These are phyloP conservation scores for Colletotrichum tofieldiae DNA, from an alignment of 2,329 filamentous ascomycete genomes.

Conservation along the genomic window DNA sequence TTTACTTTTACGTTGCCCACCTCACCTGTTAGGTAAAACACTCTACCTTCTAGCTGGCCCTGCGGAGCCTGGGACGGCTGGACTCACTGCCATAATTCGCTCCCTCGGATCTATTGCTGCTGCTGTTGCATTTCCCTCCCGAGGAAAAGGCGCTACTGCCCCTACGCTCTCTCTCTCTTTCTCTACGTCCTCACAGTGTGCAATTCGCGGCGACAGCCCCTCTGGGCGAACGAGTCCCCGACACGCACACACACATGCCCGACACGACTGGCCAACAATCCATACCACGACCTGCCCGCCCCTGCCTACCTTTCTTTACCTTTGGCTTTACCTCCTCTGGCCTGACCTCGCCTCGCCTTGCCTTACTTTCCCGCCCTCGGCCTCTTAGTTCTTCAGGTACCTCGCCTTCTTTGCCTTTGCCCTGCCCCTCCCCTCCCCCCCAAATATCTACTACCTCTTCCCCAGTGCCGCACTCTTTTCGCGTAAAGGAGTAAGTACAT, in stretches of 20 bases:
- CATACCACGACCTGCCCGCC: constrained; percentile 1
- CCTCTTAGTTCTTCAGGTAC: constrained; percentile 9
- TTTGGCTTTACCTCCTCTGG: constrained; percentile 7
- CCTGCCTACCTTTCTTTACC: constrained; percentile 16
- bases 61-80: neutral
- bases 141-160: neutral
- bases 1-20: neutral
- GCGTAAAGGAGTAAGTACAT: constrained; percentile 24
- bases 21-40: neutral
- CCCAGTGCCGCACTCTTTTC: constrained; percentile 19
- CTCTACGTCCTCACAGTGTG: neutral
- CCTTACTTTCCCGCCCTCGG: constrained; percentile 5
- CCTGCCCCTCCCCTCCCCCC: neutral
- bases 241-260: neutral
- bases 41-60: neutral
- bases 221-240: constrained; percentile 5
- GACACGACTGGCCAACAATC: constrained; percentile 2
- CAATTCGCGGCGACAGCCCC: neutral
- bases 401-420: neutral
- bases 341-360: constrained; percentile 15
- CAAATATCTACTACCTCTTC: neutral
- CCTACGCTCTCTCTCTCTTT: neutral
- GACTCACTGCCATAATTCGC: neutral
- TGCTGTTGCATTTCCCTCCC: neutral
- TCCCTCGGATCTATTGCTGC: neutral